Percentiles rank a stretch among this genome's conserved stretches.
phyloP scores from a whole-genome alignment of 805 yeast genomes.

The Ogataea thermomethanolica region DNA sequence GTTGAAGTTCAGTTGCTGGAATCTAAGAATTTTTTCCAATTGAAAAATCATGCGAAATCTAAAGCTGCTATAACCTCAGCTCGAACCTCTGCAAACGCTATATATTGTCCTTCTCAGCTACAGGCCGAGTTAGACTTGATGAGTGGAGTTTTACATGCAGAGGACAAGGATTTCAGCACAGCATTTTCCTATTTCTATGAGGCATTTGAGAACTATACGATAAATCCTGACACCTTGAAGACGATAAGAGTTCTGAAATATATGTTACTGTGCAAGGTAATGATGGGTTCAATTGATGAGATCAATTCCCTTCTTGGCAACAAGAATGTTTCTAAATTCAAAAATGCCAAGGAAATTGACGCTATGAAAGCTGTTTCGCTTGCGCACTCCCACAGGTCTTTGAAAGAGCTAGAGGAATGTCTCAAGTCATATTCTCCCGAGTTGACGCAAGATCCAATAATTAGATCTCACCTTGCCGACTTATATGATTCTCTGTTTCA shows the following conservation, averaged over 20 bases:
- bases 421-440: constrained; percentile 67
- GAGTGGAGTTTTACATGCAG: constrained; percentile 94
- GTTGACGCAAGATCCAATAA: constrained; percentile 80
- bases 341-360: constrained; percentile 79
- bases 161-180: constrained; percentile 94
- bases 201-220: constrained; percentile 84
- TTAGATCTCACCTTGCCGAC: constrained; percentile 87
- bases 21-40: constrained; percentile 82
- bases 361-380: constrained; percentile 93
- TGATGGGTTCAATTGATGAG: constrained; percentile 85
- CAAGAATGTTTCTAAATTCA: constrained; percentile 42
- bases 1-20: constrained; percentile 95
- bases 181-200: constrained; percentile 95
- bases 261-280: constrained; percentile 88
- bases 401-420: constrained; percentile 87
- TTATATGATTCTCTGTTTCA: constrained; percentile 90
- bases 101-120: constrained; percentile 88
- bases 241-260: constrained; percentile 76
- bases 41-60: constrained; percentile 86
- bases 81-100: constrained; percentile 94
- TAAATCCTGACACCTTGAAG: constrained; percentile 39
- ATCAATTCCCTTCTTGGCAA: constrained; percentile 73
- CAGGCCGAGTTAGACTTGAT: constrained; percentile 95
- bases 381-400: constrained; percentile 85
- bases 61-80: constrained; percentile 93